Conservation (phyloP, 2,329 filamentous ascomycete genomes). For the Botrytis aclada region DNA sequence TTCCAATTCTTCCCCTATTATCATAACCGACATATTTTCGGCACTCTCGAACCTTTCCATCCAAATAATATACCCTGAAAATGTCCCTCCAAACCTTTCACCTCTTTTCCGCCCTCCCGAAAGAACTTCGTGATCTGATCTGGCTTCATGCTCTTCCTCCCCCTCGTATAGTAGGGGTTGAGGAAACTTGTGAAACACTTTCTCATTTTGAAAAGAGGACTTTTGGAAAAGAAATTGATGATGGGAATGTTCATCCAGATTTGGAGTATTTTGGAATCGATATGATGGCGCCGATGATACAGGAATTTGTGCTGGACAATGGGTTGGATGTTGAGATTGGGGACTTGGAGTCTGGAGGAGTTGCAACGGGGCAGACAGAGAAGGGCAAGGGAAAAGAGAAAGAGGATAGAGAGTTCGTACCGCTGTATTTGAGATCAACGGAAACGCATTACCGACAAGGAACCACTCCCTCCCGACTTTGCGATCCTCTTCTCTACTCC, state of each 20-base stretch:
- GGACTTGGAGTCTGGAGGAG: neutral
- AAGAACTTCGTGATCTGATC: neutral
- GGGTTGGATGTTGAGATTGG: neutral
- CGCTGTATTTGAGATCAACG: neutral
- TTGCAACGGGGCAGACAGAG: accelerated
- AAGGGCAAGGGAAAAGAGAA: neutral
- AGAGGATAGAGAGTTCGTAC: neutral
- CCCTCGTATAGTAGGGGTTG: neutral
- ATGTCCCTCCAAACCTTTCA: neutral
- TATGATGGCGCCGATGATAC: neutral
- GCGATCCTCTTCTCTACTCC: neutral
- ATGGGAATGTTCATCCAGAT: neutral
- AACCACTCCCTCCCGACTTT: neutral
- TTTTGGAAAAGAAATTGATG: neutral
- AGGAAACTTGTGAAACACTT: neutral
- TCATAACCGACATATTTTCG: neutral
- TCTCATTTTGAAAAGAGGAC: neutral
- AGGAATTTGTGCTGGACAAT: neutral
- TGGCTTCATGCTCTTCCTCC: neutral
- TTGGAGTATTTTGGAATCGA: neutral
- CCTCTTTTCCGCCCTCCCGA: neutral
- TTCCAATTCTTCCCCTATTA: neutral
- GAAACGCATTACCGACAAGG: neutral
- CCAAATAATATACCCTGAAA: too few species aligned
- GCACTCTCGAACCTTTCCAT: neutral